Base-by-base conservation (phyloP, 768 basidiomycete species). In the Serpula lacrymans region DNA sequence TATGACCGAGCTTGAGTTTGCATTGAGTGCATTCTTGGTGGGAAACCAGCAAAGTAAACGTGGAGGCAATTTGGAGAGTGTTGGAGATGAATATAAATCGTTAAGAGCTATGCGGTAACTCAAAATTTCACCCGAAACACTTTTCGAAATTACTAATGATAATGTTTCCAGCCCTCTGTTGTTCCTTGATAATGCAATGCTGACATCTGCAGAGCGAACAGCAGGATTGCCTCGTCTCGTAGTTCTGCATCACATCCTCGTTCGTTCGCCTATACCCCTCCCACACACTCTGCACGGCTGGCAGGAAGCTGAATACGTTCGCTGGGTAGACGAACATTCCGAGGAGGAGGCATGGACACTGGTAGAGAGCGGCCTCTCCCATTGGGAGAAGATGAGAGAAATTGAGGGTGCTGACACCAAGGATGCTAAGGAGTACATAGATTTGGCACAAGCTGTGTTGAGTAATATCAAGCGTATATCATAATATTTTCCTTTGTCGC, bases 1-100 rank as follows among this genome's bases (percentile, higher is more conserved):
- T 60, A 95, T 97, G 92, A 88, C 94, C 1, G 88, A 92, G 59
- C 74, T 98, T 45, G 96, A 99, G 66, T 96, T 98, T 59, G 82
- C 88, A 0, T 60, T 99, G 40, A 86, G 82, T 52, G 78, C 87
- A 3, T 88, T 97, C 59, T 70, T 83, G 67, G 69, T 68, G 2
- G 80, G 82, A 41, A 71, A 72, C 36, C 57, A 68, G 2, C 74
- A 77, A 46, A 70, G 69, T 42, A 78, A 80, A 52, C 77, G 82
- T 5, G 77, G 80, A 1, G 74, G 77, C 9, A 78, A 77, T 50
- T 68, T 95, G 29, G 86, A 88, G 46, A 73, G 65, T 12, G 74
- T 93, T 7, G 93, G 91, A 0, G 88, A 87, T 14, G 93, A 96
- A 47, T 98, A 98, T 64, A 77, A 78, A 23, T 78, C 80, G 1